Conservation (phyloP, 1,139 yeast genomes). For the Saccharomycopsis phalli region DNA sequence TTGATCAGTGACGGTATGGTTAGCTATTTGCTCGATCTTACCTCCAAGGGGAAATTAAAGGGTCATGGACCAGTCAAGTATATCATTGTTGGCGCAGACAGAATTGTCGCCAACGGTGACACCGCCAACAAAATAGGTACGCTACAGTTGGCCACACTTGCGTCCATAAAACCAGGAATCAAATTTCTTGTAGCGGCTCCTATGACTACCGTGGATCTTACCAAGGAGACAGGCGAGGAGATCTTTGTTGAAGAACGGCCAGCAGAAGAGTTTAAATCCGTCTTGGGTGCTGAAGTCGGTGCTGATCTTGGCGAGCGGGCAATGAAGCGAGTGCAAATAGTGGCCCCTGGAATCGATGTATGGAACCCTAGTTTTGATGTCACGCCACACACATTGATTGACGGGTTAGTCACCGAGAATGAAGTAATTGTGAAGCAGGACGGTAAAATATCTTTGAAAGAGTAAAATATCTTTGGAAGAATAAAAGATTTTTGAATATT, state of each 20-base stretch:
- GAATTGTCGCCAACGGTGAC: conserved; percentile 87
- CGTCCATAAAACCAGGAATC: conserved; percentile 36
- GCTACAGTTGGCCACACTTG: conserved; percentile 61
- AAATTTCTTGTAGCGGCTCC: conserved; percentile 94
- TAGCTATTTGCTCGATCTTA: conserved; percentile 49
- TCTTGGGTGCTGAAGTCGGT: conserved; percentile 56
- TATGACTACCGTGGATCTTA: conserved; percentile 73
- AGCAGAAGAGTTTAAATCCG: conserved; percentile 62
- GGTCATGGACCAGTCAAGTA: conserved; percentile 49
- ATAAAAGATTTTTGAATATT: no score
- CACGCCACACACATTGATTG: conserved; percentile 74
- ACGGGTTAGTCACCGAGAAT: conserved; percentile 80
- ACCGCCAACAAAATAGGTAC: conserved; percentile 98
- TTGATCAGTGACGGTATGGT: conserved; percentile 90
- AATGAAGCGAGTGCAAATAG: conserved; percentile 64
- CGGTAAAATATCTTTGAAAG: conserved; percentile 1
- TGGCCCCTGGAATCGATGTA: conserved; percentile 76
- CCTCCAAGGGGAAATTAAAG: conserved; percentile 24
- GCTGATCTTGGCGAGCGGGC: conserved; percentile 29
- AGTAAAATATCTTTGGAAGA: no score
- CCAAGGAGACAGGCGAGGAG: conserved; percentile 56
- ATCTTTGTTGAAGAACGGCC: conserved; percentile 88
- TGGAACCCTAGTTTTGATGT: conserved; percentile 98
- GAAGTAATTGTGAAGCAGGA: conserved; percentile 40
- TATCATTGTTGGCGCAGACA: conserved; percentile 93